Base-by-base conservation (phyloP, 2,329 filamentous ascomycete genomes). In the Thermoascus crustaceus region DNA sequence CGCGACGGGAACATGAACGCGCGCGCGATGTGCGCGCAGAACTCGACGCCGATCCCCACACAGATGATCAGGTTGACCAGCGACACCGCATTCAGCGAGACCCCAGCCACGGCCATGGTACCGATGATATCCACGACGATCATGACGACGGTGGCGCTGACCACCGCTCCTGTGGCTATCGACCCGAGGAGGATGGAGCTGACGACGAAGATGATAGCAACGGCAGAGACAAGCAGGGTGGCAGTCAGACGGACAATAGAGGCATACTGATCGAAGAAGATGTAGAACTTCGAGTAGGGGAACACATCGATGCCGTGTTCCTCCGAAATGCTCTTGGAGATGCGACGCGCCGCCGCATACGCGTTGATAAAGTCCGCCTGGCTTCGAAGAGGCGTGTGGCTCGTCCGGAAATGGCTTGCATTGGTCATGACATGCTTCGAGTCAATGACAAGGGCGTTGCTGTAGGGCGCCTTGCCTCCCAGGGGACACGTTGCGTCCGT, bases 231-330 rank as follows among this genome's bases (percentile, higher is more conserved):
- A 19, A 98, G 74, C 1, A 98, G 75, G 0, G 81, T 77, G 1
- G 75, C 81, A 0, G 89, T 88, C 3, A 96, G 72, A 7, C 74
- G 72, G 13, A 94, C 78, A 42, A 98, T 96, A 39, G 76, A 76
- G 4, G 85, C 75, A 55, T 98, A 98, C 58, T 96, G 91, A 57
- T 98, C 91, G 58, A 98, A 98, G 74, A 96, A 98, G 58, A 98
- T 88, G 67, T 98, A 98, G 60, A 94, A 94, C 41, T 95, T 81
- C 48, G 85, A 93, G 67, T 98, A 98, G 0, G 91, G 86, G 71
- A 98, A 98, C 3, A 98, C 80, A 16, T 91, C 80, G 14, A 85
- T 77, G 4, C 79, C 75, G 4, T 87, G 88, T 34, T 73, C 71
- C 35, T 74, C 63, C 9, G 73, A 80, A 34, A 98, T 80, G 18